Percentiles rank a stretch among this genome's conserved stretches.
Evolutionary conservation across 805 yeast species (phyloP).

Genomic region (Candida sphagnicola): DNA sequence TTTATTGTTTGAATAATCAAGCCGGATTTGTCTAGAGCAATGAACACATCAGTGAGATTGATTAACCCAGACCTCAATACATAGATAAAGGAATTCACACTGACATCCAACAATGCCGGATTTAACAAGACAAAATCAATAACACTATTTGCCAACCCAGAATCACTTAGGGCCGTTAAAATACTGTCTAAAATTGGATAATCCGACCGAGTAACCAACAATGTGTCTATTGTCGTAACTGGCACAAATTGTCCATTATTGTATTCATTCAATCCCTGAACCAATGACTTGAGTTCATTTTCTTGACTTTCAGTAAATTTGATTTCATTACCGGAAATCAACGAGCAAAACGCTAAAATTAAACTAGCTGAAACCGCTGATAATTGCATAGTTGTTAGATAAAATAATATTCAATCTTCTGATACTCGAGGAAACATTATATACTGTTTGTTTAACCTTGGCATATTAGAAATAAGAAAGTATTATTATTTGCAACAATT

Average conservation of each 20-base stretch:
- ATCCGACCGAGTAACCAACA: constrained; percentile 13
- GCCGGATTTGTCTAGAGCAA: constrained; percentile 23
- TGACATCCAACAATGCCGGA: constrained; percentile 16
- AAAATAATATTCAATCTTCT: too few relatives aligned
- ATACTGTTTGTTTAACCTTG: too few relatives aligned
- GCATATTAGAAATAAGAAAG: too few relatives aligned
- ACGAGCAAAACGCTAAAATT: constrained; percentile 9
- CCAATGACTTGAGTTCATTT: constrained; percentile 7
- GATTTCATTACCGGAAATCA: neutral
- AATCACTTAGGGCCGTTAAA: constrained; percentile 15
- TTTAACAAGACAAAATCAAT: constrained; percentile 19
- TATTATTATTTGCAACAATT: too few relatives aligned
- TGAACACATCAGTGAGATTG: constrained; percentile 19
- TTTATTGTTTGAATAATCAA: constrained; percentile 17
- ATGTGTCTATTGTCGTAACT: neutral
- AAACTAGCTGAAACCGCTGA: constrained; percentile 6
- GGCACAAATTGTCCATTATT: constrained; percentile 6
- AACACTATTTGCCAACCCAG: constrained; percentile 18
- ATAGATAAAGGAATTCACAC: constrained; percentile 17
- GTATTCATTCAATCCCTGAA: constrained; percentile 10
- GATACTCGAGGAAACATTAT: too few relatives aligned
- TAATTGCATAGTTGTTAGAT: too few relatives aligned
- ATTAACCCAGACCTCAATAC: constrained; percentile 15
- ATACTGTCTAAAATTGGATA: constrained; percentile 20
- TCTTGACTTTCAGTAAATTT: constrained; percentile 2